Conservation (phyloP, 169 alveolate species). For the Amoebophrya sp. region DNA sequence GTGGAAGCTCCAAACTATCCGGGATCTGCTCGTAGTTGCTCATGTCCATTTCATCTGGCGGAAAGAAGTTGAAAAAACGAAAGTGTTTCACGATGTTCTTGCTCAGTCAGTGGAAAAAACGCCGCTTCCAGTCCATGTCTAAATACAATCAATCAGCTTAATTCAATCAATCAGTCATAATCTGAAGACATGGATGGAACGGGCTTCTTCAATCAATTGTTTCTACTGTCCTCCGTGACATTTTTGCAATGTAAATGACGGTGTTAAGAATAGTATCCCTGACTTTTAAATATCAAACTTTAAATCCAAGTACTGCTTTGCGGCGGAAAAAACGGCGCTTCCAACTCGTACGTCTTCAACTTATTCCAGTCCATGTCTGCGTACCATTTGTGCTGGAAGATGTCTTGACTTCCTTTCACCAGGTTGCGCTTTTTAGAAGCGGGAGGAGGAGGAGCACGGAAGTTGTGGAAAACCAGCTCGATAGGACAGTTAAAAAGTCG, state of each 20-base stretch:
- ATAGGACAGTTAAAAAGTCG: slow-evolving; percentile 41
- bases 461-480: slow-evolving; percentile 45
- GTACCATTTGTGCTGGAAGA: neutral
- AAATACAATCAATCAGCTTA: neutral
- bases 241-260: no score
- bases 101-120: neutral
- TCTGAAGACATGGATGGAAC: no score
- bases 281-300: neutral
- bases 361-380: slow-evolving; percentile 26
- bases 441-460: slow-evolving; percentile 37
- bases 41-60: slow-evolving; percentile 30
- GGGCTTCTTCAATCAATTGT: no score
- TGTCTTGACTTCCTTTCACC: neutral
- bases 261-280: no score
- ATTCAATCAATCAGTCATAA: neutral
- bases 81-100: slow-evolving; percentile 39
- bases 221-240: no score
- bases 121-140: no score
- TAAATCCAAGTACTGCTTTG: neutral
- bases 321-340: slow-evolving; percentile 31
- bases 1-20: slow-evolving; percentile 50
- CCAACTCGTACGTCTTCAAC: slow-evolving; percentile 12
- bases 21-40: slow-evolving; percentile 50
- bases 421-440: slow-evolving; percentile 46
- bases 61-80: no score